These are phyloP conservation scores for Penicillium mononematosum DNA, from an alignment of 495 filamentous ascomycete species.

Conservation along the genomic window DNA sequence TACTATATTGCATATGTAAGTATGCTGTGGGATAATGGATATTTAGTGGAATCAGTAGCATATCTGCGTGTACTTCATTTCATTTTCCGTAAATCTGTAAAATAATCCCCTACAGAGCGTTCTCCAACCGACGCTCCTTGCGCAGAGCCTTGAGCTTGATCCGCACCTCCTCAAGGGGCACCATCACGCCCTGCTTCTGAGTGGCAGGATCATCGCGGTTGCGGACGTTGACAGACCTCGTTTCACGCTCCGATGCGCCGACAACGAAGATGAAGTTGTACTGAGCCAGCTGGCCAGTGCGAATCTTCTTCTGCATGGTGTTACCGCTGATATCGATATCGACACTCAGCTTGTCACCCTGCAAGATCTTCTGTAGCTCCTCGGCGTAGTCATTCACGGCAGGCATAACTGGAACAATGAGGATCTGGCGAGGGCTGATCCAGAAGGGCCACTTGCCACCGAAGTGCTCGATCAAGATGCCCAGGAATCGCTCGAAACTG, in stretches of 20 bases:
- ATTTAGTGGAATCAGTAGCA: constrained; percentile 10
- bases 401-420: constrained; percentile 90
- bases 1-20: constrained; percentile 2
- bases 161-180: constrained; percentile 75
- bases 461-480: constrained; percentile 92
- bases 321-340: constrained; percentile 89
- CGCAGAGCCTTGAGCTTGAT: constrained; percentile 68
- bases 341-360: constrained; percentile 62
- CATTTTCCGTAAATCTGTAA: constrained; percentile 19
- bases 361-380: constrained; percentile 67
- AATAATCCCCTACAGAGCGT: constrained; percentile 37
- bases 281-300: constrained; percentile 78
- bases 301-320: constrained; percentile 95
- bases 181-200: constrained; percentile 69
- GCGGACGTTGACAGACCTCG: constrained; percentile 79
- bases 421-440: constrained; percentile 87
- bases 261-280: constrained; percentile 95
- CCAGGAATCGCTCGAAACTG: constrained; percentile 91
- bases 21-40: neutral
- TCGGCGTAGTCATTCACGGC: constrained; percentile 79
- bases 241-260: constrained; percentile 76
- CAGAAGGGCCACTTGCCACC: constrained; percentile 98
- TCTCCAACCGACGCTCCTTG: constrained; percentile 61
- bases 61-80: constrained; percentile 16
- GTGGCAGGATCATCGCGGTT: constrained; percentile 84